These are phyloP conservation scores for Lagerstroemia speciosa DNA, from an alignment of 345 rosid species.

Conservation along the genomic window DNA sequence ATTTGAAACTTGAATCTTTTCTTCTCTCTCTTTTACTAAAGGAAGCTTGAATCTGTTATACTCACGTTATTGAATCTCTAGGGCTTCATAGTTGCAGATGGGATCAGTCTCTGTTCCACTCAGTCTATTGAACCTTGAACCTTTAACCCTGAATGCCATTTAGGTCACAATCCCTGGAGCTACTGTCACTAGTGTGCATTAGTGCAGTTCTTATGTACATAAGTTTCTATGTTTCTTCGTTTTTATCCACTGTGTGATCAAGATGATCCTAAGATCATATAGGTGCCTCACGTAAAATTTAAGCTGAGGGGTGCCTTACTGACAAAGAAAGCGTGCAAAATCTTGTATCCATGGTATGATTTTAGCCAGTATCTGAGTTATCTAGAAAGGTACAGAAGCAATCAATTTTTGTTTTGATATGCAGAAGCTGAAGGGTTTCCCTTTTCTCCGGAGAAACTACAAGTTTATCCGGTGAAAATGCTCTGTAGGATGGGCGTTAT, in stretches of 20 bases:
- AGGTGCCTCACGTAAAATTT: neutral
- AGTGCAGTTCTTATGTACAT: neutral
- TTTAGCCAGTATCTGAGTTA: neutral
- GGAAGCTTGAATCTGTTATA: neutral
- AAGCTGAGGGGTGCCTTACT: neutral
- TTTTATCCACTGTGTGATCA: neutral
- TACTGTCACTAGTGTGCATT: neutral
- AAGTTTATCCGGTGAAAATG: conserved; percentile 40
- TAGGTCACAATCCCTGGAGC: neutral
- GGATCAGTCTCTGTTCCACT: neutral
- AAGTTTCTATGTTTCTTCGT: neutral
- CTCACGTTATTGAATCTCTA: neutral
- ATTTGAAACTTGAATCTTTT: neutral
- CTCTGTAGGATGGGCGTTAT: conserved; percentile 72
- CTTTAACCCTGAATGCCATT: neutral
- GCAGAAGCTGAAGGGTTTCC: conserved; percentile 46
- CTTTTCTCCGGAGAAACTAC: conserved; percentile 41
- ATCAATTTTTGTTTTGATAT: conserved; percentile 7
- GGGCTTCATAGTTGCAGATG: neutral
- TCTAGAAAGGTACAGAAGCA: neutral
- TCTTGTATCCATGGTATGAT: neutral
- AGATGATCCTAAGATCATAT: neutral
- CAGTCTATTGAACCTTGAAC: neutral
- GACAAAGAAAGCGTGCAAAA: neutral
- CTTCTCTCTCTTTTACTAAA: too few species aligned